Percentiles rank a stretch among this genome's conserved stretches.
Evolutionary conservation across 2,329 filamentous ascomycete species (phyloP).

Genomic region (Penicillium freii): DNA sequence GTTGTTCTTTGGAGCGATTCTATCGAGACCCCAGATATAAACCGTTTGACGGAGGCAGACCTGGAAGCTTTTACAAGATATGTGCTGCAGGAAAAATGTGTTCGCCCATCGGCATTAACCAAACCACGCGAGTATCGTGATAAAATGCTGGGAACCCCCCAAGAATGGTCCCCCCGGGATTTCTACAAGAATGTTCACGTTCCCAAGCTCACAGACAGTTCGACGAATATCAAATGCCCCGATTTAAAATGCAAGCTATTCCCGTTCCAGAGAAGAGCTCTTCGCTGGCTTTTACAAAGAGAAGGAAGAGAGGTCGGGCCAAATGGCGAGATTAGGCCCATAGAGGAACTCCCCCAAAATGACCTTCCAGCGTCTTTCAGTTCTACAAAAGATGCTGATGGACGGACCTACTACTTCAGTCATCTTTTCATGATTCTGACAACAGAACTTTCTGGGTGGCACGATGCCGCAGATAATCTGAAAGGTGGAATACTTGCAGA

Average conservation of each 20-base stretch:
- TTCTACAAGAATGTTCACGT: constrained; percentile 51
- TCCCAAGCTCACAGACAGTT: constrained; percentile 35
- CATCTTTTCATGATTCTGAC: constrained; percentile 43
- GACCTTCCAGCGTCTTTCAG: constrained; percentile 42
- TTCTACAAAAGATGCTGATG: constrained; percentile 38
- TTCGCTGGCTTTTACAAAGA: constrained; percentile 47
- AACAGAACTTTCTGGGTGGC: constrained; percentile 37
- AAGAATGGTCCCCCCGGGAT: constrained; percentile 38
- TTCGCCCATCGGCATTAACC: background rate
- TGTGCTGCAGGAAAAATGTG: constrained; percentile 25
- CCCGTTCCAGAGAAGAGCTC: constrained; percentile 49
- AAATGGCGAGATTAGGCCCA: constrained; percentile 31
- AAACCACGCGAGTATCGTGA: constrained; percentile 11
- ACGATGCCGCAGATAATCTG: constrained; percentile 29
- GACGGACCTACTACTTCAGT: constrained; percentile 42
- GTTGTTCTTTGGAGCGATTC: constrained; percentile 39
- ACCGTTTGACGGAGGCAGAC: constrained; percentile 15
- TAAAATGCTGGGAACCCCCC: constrained; percentile 8
- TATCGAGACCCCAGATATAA: constrained; percentile 25
- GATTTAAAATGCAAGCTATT: constrained; percentile 43
- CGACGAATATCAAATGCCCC: constrained; percentile 37
- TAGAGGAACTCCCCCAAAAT: constrained; percentile 5
- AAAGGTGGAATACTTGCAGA: constrained; percentile 50
- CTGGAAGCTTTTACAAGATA: constrained; percentile 31
- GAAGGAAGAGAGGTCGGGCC: constrained; percentile 41